Evolutionary conservation across 257 asterid genomes (phyloP), one percentile per base, ranked within the genome.

Genomic region (Galeopsis tetrahit): DNA sequence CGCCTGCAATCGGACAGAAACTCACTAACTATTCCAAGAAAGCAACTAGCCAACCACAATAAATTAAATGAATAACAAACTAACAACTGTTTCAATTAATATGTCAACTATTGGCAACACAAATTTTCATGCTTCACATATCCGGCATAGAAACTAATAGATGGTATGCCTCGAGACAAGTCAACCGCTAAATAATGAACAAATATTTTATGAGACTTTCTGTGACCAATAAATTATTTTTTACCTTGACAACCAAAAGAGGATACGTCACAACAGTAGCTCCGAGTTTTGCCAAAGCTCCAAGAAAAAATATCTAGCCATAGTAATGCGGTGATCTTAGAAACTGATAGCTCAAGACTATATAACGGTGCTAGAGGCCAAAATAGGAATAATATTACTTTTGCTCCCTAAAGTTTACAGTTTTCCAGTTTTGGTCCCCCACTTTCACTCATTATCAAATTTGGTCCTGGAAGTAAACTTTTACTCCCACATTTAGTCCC

Each of bases 231-330:
- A 46, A 72, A 55, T 10, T 17, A 55, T 39, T 14, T 17, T 48
- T 70, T 82, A 91, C 99, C 97, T 91, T 95, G 72, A 95, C 95
- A 73, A 95, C 99, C 42, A 89, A 88, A 81, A 92, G 86, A 70
- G 99, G 99, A 81, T 95, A 95, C 55, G 99, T 95, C 32, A 85
- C 83, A 44, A 95, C 88, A n/a, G 99, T 95, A 44, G 98, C 99
- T 73, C 99, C 99, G 74, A 95, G 96, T 87, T 95, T 95, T 66
- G 99, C 99, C 85, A 92, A 67, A 67, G 99, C 99, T 82, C 99
- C 99, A 40, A 95, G 93, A 82, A 95, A 78, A 79, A 95, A 95
- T 82, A 92, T 84, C 99, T 95, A 73, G 71, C 69, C 53, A 71
- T 61, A 53, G 65, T 39, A 51, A 56, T 2, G 49, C 17, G 34